Base-by-base conservation (phyloP, 2,329 filamentous ascomycete genomes). In the Stemphylium vesicarium region DNA sequence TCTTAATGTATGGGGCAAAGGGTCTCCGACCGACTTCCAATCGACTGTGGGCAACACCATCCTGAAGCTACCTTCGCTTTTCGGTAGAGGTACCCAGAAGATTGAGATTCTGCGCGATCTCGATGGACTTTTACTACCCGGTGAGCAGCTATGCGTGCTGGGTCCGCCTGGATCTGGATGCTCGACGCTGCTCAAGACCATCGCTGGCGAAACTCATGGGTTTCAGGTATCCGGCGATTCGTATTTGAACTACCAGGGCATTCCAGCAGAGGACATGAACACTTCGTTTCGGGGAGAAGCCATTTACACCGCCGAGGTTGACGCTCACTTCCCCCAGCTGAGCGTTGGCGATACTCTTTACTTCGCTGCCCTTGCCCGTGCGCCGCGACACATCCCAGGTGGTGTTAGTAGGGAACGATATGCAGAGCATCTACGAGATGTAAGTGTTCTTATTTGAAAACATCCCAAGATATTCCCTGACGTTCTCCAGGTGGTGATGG, bases 221-320 rank as follows among this genome's bases (percentile, higher is more conserved):
- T 87, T 95, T 62, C 85, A 84, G 66, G 80, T 94, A 18, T 88
- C 89, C 48, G 78, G 88, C 1, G 78, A 81, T 11, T 87, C 88
- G 0, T 87, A 91, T 59, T 84, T 96, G 70, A 92, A 95, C 76
- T 96, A 95, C 70, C 88, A 94, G 71, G 89, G 87, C 57, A 81
- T 90, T 66, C 77, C 84, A 1, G 82, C 89, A 56, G 78, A 88
- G 68, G 84, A 90, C 65, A 93, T 95, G 89, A 85, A 90, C 73
- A 85, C 84, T 2, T 78, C 82, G 47, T 92, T 92, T 75, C 86
- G 89, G 35, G 91, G 91, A 59, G 91, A 95, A 77, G 89, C 89
- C 56, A 92, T 94, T 70, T 95, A 94, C 75, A 92, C 89, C 0
- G 89, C 90, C 51, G 90, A 94, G 71, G 87, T 91, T 24, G 91